Evolutionary conservation across 1,284 basidiomycete species (phyloP).

Genomic region (Papiliotrema terrestris): DNA sequence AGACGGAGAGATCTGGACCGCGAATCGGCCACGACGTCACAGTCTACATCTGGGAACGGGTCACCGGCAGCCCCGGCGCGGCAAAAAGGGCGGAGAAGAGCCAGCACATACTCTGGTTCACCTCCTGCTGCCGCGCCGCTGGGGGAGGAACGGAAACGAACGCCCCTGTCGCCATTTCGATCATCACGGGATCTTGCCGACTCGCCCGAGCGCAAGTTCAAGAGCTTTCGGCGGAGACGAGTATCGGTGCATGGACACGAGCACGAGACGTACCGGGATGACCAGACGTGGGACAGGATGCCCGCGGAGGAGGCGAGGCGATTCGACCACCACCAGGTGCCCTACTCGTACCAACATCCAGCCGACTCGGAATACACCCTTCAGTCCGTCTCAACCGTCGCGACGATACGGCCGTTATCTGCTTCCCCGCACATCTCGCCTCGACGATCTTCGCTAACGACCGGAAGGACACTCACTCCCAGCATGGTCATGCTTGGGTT

Average conservation of each 20-base stretch:
- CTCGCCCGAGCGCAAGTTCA: not conserved
- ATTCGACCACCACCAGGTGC: constrained; percentile 11
- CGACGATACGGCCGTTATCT: constrained; percentile 23
- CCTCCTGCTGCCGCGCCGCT: not conserved
- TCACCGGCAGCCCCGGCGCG: not conserved
- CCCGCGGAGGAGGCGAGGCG: constrained; percentile 18
- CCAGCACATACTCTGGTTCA: constrained; percentile 1
- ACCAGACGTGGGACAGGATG: constrained; percentile 20
- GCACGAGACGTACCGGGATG: constrained; percentile 11
- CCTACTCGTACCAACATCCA: constrained; percentile 27
- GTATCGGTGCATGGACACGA: constrained; percentile 16
- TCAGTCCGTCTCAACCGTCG: constrained; percentile 27
- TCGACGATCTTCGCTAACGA: constrained; percentile 13
- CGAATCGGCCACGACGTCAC: not conserved
- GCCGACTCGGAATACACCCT: constrained; percentile 28
- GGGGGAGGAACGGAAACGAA: not conserved
- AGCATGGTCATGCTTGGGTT: constrained; percentile 12
- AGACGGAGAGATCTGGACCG: constrained; percentile 5
- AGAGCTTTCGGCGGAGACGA: constrained; percentile 7
- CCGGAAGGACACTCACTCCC: not conserved
- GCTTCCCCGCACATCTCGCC: constrained; percentile 24
- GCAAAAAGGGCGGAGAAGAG: constrained; percentile 1
- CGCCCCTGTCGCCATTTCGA: not conserved
- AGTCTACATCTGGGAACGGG: not conserved
- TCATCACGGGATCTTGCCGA: not conserved